phyloP scores from a whole-genome alignment of 2,329 filamentous ascomycete species.

The Colletotrichum incanum region DNA sequence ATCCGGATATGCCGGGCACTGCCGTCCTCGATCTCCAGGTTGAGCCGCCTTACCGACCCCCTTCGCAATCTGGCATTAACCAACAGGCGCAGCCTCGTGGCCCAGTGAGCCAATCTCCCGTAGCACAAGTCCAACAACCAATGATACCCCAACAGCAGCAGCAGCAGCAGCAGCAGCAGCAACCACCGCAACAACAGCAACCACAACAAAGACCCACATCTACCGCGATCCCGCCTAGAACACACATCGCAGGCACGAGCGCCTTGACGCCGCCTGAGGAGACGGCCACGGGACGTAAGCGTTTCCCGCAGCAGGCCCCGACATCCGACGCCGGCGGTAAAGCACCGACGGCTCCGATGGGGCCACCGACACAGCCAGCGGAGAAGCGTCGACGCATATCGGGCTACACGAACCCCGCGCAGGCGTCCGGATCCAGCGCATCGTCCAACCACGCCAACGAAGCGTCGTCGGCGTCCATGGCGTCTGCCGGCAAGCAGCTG shows the following conservation, averaged over 20 bases:
- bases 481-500: constrained; percentile 45
- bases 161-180: constrained; percentile 45
- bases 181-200: constrained; percentile 42
- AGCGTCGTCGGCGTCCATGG: constrained; percentile 42
- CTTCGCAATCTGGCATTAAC: constrained; percentile 42
- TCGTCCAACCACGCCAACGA: constrained; percentile 51
- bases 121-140: constrained; percentile 44
- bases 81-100: constrained; percentile 47
- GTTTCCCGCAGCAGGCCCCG: constrained; percentile 49
- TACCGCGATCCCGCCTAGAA: constrained; percentile 57
- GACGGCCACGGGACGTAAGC: constrained; percentile 61
- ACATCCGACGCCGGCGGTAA: constrained; percentile 34
- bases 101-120: constrained; percentile 51
- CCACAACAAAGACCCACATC: constrained; percentile 51
- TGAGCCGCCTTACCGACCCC: constrained; percentile 50
- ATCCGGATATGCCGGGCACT: constrained; percentile 65
- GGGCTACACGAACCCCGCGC: constrained; percentile 45
- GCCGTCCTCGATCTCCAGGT: constrained; percentile 62
- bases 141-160: constrained; percentile 46
- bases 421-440: constrained; percentile 26
- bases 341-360: constrained; percentile 41
- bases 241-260: constrained; percentile 57
- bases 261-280: constrained; percentile 72
- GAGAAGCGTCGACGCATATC: constrained; percentile 57
- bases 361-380: constrained; percentile 38